Conservation (phyloP, 1,284 basidiomycete genomes). For the Apiotrichum sp. region DNA sequence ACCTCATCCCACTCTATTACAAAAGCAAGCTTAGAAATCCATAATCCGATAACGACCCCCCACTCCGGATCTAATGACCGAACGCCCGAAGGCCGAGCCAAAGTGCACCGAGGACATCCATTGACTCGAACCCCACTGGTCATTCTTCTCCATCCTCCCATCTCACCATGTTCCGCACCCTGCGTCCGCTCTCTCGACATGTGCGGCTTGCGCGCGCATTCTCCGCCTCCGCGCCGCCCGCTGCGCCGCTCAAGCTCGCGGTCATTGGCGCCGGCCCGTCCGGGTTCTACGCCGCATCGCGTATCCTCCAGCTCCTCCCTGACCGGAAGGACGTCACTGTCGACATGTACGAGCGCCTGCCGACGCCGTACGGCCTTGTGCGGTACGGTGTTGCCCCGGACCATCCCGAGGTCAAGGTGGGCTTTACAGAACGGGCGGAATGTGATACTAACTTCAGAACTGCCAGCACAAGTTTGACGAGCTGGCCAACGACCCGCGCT, state of each 20-base stretch:
- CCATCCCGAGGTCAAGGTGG: constrained; percentile 95
- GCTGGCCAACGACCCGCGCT: constrained; percentile 62
- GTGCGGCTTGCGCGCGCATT: no score
- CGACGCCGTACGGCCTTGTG: constrained; percentile 90
- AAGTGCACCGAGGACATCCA: no score
- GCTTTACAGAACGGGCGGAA: constrained; percentile 15
- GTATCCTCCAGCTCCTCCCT: constrained; percentile 63
- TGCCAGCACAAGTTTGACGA: constrained; percentile 92
- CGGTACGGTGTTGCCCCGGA: constrained; percentile 97
- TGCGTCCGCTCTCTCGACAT: no score
- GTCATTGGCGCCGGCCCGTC: constrained; percentile 69
- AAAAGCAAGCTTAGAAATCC: no score
- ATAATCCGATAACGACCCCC: no score
- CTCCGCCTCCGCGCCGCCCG: no score
- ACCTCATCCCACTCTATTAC: no score
- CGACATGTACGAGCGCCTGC: constrained; percentile 87
- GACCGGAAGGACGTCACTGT: constrained; percentile 54
- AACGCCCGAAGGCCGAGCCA: no score
- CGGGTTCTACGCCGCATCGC: constrained; percentile 86
- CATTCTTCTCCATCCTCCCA: no score
- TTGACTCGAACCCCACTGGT: no score
- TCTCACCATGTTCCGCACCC: no score
- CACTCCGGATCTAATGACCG: no score
- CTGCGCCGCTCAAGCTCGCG: constrained; percentile 41
- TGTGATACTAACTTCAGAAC: constrained; percentile 57